Percentiles rank a stretch among this genome's conserved stretches.
Evolutionary conservation across 2,329 filamentous ascomycete species (phyloP).

Genomic region (Cladobotryum protrusum): DNA sequence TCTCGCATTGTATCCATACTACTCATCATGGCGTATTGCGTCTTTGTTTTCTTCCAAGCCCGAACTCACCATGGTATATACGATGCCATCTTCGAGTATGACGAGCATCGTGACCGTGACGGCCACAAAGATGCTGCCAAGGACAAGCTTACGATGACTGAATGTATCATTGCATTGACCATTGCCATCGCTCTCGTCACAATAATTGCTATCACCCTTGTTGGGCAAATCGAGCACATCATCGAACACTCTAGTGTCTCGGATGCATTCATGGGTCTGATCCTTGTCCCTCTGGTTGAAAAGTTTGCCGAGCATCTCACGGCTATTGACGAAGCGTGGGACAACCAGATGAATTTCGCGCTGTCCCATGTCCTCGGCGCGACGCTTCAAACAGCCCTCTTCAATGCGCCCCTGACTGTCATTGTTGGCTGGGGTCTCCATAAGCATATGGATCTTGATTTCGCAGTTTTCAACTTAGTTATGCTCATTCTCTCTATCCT

Average conservation of each 20-base stretch:
- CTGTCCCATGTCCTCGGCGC: slow-evolving; percentile 80
- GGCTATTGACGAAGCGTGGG: slow-evolving; percentile 78
- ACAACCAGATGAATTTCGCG: slow-evolving; percentile 78
- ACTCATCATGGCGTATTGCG: slow-evolving; percentile 48
- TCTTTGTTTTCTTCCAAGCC: slow-evolving; percentile 69
- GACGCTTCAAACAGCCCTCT: slow-evolving; percentile 81
- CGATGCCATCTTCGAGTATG: slow-evolving; percentile 63
- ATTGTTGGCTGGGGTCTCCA: slow-evolving; percentile 75
- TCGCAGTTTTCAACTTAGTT: slow-evolving; percentile 80
- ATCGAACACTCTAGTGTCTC: slow-evolving; percentile 40
- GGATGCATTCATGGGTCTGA: slow-evolving; percentile 59
- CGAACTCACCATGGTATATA: slow-evolving; percentile 71
- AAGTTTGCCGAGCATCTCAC: slow-evolving; percentile 83
- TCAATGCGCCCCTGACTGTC: slow-evolving; percentile 79
- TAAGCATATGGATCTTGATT: slow-evolving; percentile 70
- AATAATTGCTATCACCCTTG: slow-evolving; percentile 66
- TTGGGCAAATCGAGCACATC: slow-evolving; percentile 62
- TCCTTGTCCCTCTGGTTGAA: slow-evolving; percentile 75
- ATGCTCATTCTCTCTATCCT: slow-evolving; percentile 78
- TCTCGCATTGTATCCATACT: slow-evolving; percentile 66
- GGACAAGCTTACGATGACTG: slow-evolving; percentile 67
- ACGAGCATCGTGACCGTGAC: slow-evolving; percentile 62
- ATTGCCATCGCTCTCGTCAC: slow-evolving; percentile 64
- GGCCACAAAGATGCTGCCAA: slow-evolving; percentile 53
- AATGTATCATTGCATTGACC: slow-evolving; percentile 59